Percentiles rank a stretch among this genome's conserved stretches.
phyloP scores from a whole-genome alignment of 106 monocot species.

The Dioscorea alata region DNA sequence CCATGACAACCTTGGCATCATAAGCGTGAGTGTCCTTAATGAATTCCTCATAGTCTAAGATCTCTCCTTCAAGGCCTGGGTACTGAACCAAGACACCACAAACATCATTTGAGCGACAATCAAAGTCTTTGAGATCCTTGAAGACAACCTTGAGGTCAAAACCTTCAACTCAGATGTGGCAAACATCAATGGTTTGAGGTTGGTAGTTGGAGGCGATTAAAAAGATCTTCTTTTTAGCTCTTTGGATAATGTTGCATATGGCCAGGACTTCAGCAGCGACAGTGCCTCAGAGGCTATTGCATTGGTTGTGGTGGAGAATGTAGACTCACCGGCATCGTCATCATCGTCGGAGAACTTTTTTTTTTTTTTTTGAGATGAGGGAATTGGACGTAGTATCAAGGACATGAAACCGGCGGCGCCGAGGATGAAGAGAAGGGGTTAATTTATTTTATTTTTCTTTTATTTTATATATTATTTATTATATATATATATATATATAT shows the following conservation, averaged over 20 bases:
- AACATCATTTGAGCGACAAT: no score
- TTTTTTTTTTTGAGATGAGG: no score
- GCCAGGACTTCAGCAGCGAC: slow-evolving; percentile 99
- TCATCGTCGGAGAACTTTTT: no score
- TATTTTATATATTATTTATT: no score
- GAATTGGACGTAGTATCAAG: no score
- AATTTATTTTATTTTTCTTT: no score
- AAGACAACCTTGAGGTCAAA: slow-evolving; percentile 78
- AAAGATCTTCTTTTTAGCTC: slow-evolving; percentile 77
- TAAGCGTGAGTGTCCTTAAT: slow-evolving; percentile 71
- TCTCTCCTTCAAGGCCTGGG: slow-evolving; percentile 92
- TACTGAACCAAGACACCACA: slow-evolving; percentile 95
- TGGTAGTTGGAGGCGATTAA: slow-evolving; percentile 87
- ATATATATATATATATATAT: no score
- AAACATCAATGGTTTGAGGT: slow-evolving; percentile 88
- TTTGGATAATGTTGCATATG: slow-evolving; percentile 94
- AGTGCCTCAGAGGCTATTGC: no score
- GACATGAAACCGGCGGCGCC: no score
- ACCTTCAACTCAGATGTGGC: slow-evolving; percentile 70
- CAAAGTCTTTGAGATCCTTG: slow-evolving; percentile 52
- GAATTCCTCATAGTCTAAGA: slow-evolving; percentile 77
- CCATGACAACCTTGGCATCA: slow-evolving; percentile 96
- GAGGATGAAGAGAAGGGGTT: no score
- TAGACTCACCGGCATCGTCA: no score
- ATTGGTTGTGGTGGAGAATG: no score